A percentile compares a stretch with the other conserved stretches of the same genome.
phyloP scores from a whole-genome alignment of 2,329 filamentous ascomycete species.

The Aureobasidium uvarum region DNA sequence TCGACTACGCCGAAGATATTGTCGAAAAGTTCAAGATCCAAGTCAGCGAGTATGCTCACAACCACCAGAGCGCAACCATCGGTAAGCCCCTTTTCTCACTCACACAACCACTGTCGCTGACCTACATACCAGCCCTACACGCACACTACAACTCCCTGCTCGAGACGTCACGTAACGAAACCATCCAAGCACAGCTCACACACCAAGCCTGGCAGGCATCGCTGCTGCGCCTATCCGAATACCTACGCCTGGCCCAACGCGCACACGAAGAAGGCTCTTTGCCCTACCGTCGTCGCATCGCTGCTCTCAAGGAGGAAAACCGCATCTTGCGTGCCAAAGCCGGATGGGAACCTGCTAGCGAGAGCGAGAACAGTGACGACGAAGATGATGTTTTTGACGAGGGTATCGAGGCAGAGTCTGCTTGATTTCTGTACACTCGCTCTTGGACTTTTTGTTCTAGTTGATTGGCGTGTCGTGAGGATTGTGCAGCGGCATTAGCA shows the following conservation, averaged over 20 bases:
- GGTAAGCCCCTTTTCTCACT: not conserved
- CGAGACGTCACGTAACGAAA: slow-evolving; percentile 45
- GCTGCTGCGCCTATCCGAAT: slow-evolving; percentile 45
- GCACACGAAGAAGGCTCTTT: slow-evolving; percentile 32
- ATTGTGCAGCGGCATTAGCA: not conserved
- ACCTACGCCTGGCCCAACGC: slow-evolving; percentile 33
- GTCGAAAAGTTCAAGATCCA: slow-evolving; percentile 38
- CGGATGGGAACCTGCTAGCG: slow-evolving; percentile 46
- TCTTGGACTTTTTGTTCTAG: not conserved
- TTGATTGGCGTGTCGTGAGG: not conserved
- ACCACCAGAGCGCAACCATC: slow-evolving; percentile 17
- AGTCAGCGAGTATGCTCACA: slow-evolving; percentile 25
- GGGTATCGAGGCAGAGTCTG: not conserved
- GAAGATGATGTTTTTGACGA: slow-evolving; percentile 35
- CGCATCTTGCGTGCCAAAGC: slow-evolving; percentile 46
- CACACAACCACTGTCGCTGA: not conserved
- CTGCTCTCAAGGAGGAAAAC: slow-evolving; percentile 50
- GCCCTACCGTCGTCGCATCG: slow-evolving; percentile 42
- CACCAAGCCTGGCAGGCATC: slow-evolving; percentile 52
- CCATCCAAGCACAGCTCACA: slow-evolving; percentile 48
- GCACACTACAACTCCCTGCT: slow-evolving; percentile 50
- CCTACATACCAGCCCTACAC: slow-evolving; percentile 40
- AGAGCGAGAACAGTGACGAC: slow-evolving; percentile 44
- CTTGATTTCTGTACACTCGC: not conserved
- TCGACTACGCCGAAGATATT: slow-evolving; percentile 36